These are phyloP conservation scores for Xylaria digitata DNA, from an alignment of 2,329 filamentous ascomycete genomes.

Conservation along the genomic window DNA sequence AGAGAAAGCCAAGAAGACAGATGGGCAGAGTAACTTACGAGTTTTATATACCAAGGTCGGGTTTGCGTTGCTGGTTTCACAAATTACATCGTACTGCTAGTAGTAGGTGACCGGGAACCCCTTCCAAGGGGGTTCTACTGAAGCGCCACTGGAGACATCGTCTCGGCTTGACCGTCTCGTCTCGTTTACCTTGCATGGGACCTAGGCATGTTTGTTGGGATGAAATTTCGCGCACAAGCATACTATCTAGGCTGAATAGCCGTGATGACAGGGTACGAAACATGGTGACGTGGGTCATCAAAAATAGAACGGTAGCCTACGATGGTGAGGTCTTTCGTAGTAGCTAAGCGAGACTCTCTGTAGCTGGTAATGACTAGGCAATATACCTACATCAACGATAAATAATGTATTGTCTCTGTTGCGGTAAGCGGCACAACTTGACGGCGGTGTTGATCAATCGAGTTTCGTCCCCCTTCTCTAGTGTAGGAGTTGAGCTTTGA, in stretches of 20 bases:
- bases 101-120: neutral
- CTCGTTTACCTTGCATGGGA: neutral
- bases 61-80: neutral
- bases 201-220: neutral
- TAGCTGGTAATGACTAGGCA: neutral
- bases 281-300: neutral
- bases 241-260: neutral
- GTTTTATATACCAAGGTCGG: constrained; percentile 11
- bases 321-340: neutral
- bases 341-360: neutral
- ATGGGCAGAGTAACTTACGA: constrained; percentile 21
- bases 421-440: neutral
- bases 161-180: constrained; percentile 22
- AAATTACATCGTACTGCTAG: neutral
- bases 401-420: neutral
- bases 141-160: constrained; percentile 4
- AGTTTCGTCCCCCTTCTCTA: neutral
- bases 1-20: constrained; percentile 15
- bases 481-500: constrained; percentile 6
- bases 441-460: neutral
- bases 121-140: neutral
- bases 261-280: neutral
- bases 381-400: neutral
- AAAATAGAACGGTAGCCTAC: neutral
- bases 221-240: neutral